Evolutionary conservation across 2,329 filamentous ascomycete genomes (phyloP).

Genomic region (Nemania sp.): DNA sequence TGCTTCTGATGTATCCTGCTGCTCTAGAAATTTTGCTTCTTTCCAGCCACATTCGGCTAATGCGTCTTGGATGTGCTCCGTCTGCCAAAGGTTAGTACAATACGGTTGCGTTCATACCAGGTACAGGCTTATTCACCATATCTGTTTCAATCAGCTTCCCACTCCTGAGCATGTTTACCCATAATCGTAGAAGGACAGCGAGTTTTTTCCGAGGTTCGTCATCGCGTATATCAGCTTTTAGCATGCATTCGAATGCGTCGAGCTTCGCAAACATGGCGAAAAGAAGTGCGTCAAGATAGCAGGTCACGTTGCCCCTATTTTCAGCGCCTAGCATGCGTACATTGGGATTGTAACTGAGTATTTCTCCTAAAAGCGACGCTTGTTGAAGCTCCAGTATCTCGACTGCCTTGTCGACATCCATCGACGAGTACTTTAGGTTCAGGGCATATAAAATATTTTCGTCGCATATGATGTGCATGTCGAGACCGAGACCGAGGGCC

Average conservation of each 20-base stretch:
- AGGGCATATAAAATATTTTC: constrained; percentile 70
- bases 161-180: constrained; percentile 91
- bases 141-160: constrained; percentile 88
- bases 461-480: constrained; percentile 56
- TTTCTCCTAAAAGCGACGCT: constrained; percentile 82
- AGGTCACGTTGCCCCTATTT: constrained; percentile 89
- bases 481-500: constrained; percentile 57
- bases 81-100: constrained; percentile 63
- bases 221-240: constrained; percentile 78
- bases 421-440: constrained; percentile 73
- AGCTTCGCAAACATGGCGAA: constrained; percentile 96
- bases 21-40: constrained; percentile 79
- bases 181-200: constrained; percentile 82
- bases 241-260: constrained; percentile 91
- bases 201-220: constrained; percentile 79
- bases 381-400: constrained; percentile 83
- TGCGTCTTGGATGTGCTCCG: constrained; percentile 83
- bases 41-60: constrained; percentile 89
- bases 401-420: constrained; percentile 79
- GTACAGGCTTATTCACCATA: constrained; percentile 67
- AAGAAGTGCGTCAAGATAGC: constrained; percentile 89
- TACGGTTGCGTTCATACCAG: neutral
- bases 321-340: constrained; percentile 84
- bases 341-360: constrained; percentile 78
- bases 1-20: constrained; percentile 96